phyloP scores from a whole-genome alignment of 768 basidiomycete species.

The Tricholoma sp. region DNA sequence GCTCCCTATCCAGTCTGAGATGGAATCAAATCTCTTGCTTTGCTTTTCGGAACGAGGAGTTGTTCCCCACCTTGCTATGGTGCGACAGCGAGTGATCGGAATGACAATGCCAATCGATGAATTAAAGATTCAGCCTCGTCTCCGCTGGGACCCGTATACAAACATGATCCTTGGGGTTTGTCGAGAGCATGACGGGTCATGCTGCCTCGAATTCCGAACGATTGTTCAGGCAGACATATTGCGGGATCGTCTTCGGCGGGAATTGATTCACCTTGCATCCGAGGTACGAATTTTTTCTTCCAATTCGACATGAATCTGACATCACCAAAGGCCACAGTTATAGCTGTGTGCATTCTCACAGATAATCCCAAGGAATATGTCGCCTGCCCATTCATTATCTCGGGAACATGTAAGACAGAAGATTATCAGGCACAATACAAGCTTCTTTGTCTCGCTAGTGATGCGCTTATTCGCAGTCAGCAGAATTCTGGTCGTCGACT shows the following conservation, averaged over 20 bases:
- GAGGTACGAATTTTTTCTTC: not conserved
- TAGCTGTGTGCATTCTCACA: not conserved
- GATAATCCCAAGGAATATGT: not conserved
- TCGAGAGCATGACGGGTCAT: not conserved
- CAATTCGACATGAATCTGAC: not conserved
- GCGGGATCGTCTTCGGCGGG: not conserved
- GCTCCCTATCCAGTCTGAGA: not conserved
- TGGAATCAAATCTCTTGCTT: too few relatives aligned
- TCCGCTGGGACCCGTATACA: not conserved
- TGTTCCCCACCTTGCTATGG: too few relatives aligned
- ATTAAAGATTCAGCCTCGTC: not conserved
- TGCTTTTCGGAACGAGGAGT: too few relatives aligned
- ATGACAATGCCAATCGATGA: conserved; percentile 2
- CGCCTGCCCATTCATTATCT: not conserved
- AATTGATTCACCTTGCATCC: not conserved
- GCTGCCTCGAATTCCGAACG: not conserved
- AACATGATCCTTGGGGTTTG: not conserved
- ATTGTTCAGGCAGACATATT: not conserved
- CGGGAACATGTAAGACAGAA: not conserved
- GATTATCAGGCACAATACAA: not conserved
- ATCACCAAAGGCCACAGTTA: not conserved
- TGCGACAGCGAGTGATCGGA: not conserved
- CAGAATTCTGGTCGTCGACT: not conserved
- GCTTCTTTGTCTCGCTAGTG: not conserved
- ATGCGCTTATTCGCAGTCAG: not conserved